These are phyloP conservation scores for Talaromyces proteolyticus DNA, from an alignment of 495 filamentous ascomycete species.

Conservation along the genomic window DNA sequence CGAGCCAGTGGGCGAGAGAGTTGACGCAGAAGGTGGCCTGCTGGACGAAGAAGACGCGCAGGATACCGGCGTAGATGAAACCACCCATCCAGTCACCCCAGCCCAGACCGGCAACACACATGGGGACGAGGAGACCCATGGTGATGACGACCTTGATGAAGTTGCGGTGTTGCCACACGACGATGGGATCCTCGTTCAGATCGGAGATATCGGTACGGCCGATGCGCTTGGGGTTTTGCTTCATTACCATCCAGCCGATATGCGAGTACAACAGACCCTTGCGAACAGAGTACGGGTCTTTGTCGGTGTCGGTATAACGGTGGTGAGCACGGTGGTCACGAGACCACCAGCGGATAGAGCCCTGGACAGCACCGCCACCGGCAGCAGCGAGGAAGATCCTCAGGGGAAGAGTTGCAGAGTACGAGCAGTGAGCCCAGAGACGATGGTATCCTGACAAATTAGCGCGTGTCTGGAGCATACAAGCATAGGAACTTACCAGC, in stretches of 20 bases:
- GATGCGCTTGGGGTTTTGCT: conserved; percentile 88
- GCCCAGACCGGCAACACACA: conserved; percentile 73
- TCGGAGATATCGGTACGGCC: conserved; percentile 97
- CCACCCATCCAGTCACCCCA: conserved; percentile 92
- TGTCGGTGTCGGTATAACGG: conserved; percentile 97
- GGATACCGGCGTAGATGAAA: conserved; percentile 91
- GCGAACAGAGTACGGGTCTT: conserved; percentile 97
- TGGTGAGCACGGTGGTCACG: conserved; percentile 96
- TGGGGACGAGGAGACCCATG: conserved; percentile 86
- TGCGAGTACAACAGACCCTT: conserved; percentile 97
- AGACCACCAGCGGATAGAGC: conserved; percentile 96
- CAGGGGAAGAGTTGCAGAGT: conserved; percentile 81
- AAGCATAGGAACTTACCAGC: conserved; percentile 52
- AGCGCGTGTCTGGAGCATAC: conserved; percentile 10
- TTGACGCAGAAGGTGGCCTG: conserved; percentile 99
- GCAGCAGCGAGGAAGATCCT: conserved; percentile 89
- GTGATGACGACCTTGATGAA: conserved; percentile 83
- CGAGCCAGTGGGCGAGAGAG: conserved; percentile 97
- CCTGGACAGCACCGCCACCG: conserved; percentile 93
- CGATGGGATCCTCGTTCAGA: conserved; percentile 89
- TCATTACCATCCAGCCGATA: conserved; percentile 90
- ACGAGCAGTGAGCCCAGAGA: conserved; percentile 93
- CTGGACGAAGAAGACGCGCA: conserved; percentile 97
- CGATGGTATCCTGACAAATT: conserved; percentile 67
- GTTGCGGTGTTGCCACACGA: conserved; percentile 91